phyloP scores from a whole-genome alignment of 1,139 yeast species.

The Pichiaceae sp. region DNA sequence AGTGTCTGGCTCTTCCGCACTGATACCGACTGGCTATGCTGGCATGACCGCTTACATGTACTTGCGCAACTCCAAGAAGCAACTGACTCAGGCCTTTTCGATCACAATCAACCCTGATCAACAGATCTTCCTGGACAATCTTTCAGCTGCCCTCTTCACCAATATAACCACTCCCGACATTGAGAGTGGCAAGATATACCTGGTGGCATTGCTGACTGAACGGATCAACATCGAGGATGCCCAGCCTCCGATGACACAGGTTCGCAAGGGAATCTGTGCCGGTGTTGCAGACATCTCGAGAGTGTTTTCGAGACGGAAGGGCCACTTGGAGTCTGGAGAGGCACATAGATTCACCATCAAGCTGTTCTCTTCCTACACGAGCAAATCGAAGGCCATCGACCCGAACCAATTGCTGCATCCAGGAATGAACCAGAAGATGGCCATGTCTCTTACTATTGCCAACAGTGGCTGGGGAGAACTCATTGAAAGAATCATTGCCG shows the following conservation, averaged over 20 bases:
- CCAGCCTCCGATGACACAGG: constrained; percentile 27
- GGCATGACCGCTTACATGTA: constrained; percentile 71
- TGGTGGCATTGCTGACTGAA: constrained; percentile 65
- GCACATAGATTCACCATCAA: constrained; percentile 66
- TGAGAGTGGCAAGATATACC: constrained; percentile 51
- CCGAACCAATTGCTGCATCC: constrained; percentile 14
- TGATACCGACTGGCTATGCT: constrained; percentile 60
- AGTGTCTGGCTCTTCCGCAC: constrained; percentile 52
- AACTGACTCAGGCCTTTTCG: constrained; percentile 76
- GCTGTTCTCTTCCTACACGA: constrained; percentile 56
- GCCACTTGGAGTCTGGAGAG: constrained; percentile 51
- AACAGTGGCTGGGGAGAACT: constrained; percentile 90
- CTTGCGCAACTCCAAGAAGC: constrained; percentile 53
- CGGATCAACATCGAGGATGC: constrained; percentile 22
- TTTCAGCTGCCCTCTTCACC: constrained; percentile 73
- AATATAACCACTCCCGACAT: constrained; percentile 69
- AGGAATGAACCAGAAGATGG: constrained; percentile 25
- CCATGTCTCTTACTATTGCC: constrained; percentile 22
- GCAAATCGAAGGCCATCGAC: constrained; percentile 5
- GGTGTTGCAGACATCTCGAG: constrained; percentile 85
- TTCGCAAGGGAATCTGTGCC: constrained; percentile 78
- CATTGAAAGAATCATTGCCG: constrained; percentile 68
- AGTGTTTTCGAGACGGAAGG: constrained; percentile 60
- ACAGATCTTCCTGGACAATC: constrained; percentile 52
- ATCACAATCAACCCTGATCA: constrained; percentile 58